Percentiles rank a stretch among this genome's conserved stretches.
phyloP scores from a whole-genome alignment of 2,329 filamentous ascomycete species.

The Penicillium rolfsii region DNA sequence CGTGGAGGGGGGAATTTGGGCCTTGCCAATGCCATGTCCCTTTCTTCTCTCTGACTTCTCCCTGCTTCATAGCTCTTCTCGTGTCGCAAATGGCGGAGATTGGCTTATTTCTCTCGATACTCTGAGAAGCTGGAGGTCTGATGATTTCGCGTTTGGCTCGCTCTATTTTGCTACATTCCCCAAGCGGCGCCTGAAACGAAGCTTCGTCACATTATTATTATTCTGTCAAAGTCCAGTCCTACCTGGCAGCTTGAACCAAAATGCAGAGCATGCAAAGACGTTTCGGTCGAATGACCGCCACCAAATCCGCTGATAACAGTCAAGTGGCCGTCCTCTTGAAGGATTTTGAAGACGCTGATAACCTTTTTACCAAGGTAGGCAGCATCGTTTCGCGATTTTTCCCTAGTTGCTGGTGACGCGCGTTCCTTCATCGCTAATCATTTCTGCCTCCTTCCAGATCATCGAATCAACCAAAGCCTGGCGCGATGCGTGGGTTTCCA shows the following conservation, averaged over 20 bases:
- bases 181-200: not conserved
- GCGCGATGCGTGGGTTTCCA: conserved; percentile 76
- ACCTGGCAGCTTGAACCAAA: conserved; percentile 15
- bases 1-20: not conserved
- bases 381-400: conserved; percentile 14
- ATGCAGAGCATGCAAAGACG: conserved; percentile 66
- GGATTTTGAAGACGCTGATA: conserved; percentile 80
- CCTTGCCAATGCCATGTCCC: not conserved
- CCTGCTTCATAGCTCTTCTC: conserved; percentile 2
- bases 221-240: not conserved
- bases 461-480: conserved; percentile 75
- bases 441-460: conserved; percentile 56
- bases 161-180: not conserved
- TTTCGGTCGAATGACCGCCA: conserved; percentile 69
- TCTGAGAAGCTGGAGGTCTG: conserved; percentile 4
- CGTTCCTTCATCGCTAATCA: conserved; percentile 1
- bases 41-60: conserved; percentile 1
- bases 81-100: conserved; percentile 4
- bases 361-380: conserved; percentile 70
- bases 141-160: not conserved
- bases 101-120: conserved; percentile 1
- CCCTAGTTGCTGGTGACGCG: conserved; percentile 13
- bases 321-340: conserved; percentile 74
- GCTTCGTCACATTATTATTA: not conserved
- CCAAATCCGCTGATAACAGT: conserved; percentile 73